A percentile compares a stretch with the other conserved stretches of the same genome.
Conservation (phyloP, 768 basidiomycete genomes). For the Boletus tylopilopsis region DNA sequence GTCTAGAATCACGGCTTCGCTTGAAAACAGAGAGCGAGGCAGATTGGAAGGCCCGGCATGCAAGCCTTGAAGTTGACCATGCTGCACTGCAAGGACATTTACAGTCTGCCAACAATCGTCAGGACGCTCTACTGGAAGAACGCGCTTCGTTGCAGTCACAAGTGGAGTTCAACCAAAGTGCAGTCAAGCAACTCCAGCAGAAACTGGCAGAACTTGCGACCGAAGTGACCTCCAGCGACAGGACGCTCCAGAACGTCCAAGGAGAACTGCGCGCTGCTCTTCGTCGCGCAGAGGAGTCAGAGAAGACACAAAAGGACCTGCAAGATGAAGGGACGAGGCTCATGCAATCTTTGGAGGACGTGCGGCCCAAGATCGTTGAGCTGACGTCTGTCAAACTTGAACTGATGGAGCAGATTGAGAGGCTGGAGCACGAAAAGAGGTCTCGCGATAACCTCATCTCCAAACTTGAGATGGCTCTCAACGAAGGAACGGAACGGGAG, state of each 20-base stretch:
- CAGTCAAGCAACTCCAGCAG: conserved; percentile 52
- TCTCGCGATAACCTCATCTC: conserved; percentile 56
- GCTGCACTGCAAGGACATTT: conserved; percentile 41
- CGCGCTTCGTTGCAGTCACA: conserved; percentile 48
- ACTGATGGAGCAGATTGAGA: conserved; percentile 59
- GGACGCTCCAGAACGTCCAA: conserved; percentile 58
- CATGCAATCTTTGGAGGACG: conserved; percentile 79
- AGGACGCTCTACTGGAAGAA: conserved; percentile 45
- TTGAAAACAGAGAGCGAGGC: conserved; percentile 40
- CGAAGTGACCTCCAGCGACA: conserved; percentile 49
- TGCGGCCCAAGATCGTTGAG: conserved; percentile 82
- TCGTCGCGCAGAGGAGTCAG: conserved; percentile 72
- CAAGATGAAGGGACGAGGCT: conserved; percentile 76
- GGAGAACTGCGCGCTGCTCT: conserved; percentile 61
- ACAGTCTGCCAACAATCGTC: conserved; percentile 41
- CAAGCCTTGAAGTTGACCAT: conserved; percentile 42
- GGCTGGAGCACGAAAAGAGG: conserved; percentile 49
- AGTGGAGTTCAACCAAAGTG: conserved; percentile 41
- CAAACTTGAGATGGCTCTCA: conserved; percentile 57
- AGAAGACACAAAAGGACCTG: conserved; percentile 64
- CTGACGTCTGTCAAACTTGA: conserved; percentile 70
- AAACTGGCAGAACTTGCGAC: conserved; percentile 54
- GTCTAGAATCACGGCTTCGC: conserved; percentile 45
- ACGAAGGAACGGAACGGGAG: conserved; percentile 50
- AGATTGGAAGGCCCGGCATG: conserved; percentile 46